A percentile compares a stretch with the other conserved stretches of the same genome.
Evolutionary conservation across 495 filamentous ascomycete genomes (phyloP).

Genomic region (Viridothelium virens): DNA sequence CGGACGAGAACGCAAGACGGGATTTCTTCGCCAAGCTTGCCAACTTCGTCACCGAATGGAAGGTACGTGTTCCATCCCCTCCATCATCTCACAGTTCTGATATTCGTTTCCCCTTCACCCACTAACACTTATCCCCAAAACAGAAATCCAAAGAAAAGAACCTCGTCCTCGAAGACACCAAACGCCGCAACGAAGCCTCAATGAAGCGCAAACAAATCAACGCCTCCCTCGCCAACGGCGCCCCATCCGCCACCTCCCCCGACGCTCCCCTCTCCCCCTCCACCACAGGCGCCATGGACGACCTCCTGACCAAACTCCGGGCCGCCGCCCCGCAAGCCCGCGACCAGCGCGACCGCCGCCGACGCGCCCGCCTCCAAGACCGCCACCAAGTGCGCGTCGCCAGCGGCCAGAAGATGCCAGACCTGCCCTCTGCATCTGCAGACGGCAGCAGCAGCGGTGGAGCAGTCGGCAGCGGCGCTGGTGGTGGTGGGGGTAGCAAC

Average conservation of each 20-base stretch:
- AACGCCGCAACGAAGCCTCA: constrained; percentile 75
- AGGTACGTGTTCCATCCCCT: constrained; percentile 43
- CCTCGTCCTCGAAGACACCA: constrained; percentile 67
- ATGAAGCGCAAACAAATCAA: constrained; percentile 70
- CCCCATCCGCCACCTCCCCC: constrained; percentile 31
- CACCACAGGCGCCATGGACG: constrained; percentile 89
- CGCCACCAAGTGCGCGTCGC: constrained; percentile 87
- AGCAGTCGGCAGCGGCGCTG: constrained; percentile 31
- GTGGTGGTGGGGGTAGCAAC: neutral
- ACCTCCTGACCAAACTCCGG: constrained; percentile 88
- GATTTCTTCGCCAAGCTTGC: constrained; percentile 96
- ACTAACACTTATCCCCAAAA: neutral
- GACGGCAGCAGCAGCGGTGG: constrained; percentile 27
- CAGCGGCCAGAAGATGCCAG: constrained; percentile 75
- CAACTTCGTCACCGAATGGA: constrained; percentile 88
- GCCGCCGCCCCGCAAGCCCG: constrained; percentile 83
- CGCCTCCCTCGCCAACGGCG: constrained; percentile 47
- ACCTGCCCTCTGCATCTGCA: constrained; percentile 43
- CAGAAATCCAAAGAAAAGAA: constrained; percentile 92
- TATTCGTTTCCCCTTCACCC: neutral
- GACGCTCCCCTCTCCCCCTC: constrained; percentile 57
- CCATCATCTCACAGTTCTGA: neutral
- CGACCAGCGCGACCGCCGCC: constrained; percentile 78
- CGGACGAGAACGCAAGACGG: constrained; percentile 85
- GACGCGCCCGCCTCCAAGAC: constrained; percentile 80